A percentile compares a stretch with the other conserved stretches of the same genome.
These are phyloP conservation scores for Fulvia fulva DNA, from an alignment of 2,329 filamentous ascomycete genomes.

Conservation along the genomic window DNA sequence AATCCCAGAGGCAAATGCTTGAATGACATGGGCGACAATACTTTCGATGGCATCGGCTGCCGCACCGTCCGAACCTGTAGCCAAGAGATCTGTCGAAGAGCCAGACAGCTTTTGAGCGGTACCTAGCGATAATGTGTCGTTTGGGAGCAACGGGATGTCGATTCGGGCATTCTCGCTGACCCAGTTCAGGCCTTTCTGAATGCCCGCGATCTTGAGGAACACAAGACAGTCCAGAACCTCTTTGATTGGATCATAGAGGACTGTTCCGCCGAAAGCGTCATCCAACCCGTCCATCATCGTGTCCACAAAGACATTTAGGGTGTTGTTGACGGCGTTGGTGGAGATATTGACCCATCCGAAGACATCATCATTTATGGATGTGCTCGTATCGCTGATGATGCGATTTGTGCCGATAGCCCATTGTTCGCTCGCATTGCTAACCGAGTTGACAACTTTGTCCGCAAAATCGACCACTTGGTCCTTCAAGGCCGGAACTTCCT, in stretches of 20 bases:
- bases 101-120: slow-evolving; percentile 55
- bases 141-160: slow-evolving; percentile 70
- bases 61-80: slow-evolving; percentile 63
- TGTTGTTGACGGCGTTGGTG: slow-evolving; percentile 77
- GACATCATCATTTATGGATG: slow-evolving; percentile 76
- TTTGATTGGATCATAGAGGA: slow-evolving; percentile 72
- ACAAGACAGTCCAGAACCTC: slow-evolving; percentile 85
- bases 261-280: slow-evolving; percentile 73
- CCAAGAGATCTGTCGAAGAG: slow-evolving; percentile 67
- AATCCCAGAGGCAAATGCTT: slow-evolving; percentile 64
- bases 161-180: slow-evolving; percentile 82
- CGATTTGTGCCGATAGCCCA: slow-evolving; percentile 77
- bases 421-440: slow-evolving; percentile 67
- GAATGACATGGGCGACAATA: slow-evolving; percentile 66
- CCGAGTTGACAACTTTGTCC: slow-evolving; percentile 66
- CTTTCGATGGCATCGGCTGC: slow-evolving; percentile 78
- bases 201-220: slow-evolving; percentile 74
- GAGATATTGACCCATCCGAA: slow-evolving; percentile 84
- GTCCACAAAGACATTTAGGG: slow-evolving; percentile 75
- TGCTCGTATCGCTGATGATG: slow-evolving; percentile 61
- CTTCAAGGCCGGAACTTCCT: slow-evolving; percentile 71
- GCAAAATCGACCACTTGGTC: slow-evolving; percentile 74
- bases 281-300: slow-evolving; percentile 72
- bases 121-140: slow-evolving; percentile 79
- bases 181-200: slow-evolving; percentile 91